Conservation (phyloP, 2,329 filamentous ascomycete species). For the Fusarium pseudograminearum region DNA sequence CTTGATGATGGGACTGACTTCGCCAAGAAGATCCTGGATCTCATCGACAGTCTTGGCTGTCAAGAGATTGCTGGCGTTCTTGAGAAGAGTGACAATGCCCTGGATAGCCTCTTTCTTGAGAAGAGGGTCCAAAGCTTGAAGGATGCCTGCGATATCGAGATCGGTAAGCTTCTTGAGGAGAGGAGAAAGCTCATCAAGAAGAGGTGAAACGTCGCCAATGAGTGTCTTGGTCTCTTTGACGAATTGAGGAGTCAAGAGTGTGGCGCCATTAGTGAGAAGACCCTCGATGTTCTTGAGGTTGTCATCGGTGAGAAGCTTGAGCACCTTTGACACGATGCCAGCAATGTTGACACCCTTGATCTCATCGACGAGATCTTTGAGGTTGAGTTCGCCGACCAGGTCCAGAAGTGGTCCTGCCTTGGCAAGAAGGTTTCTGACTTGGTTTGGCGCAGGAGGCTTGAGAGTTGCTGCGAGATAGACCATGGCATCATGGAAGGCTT, state of each 20-base stretch:
- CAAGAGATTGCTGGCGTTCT: slow-evolving; percentile 44
- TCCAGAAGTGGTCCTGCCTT: slow-evolving; percentile 49
- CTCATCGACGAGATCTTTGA: slow-evolving; percentile 51
- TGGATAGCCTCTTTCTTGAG: slow-evolving; percentile 47
- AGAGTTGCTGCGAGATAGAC: slow-evolving; percentile 55
- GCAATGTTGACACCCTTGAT: slow-evolving; percentile 51
- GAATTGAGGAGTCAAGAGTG: slow-evolving; percentile 50
- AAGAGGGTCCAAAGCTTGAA: slow-evolving; percentile 47
- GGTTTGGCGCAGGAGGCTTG: slow-evolving; percentile 53
- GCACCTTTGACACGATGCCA: slow-evolving; percentile 47
- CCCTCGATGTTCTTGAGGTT: slow-evolving; percentile 52
- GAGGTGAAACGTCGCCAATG: slow-evolving; percentile 48
- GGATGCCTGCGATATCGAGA: slow-evolving; percentile 51
- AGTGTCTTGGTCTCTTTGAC: slow-evolving; percentile 44
- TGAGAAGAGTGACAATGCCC: slow-evolving; percentile 42
- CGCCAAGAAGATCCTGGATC: slow-evolving; percentile 52
- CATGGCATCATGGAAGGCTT: slow-evolving; percentile 57
- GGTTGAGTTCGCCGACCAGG: slow-evolving; percentile 49
- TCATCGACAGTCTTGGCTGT: slow-evolving; percentile 40
- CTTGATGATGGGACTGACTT: slow-evolving; percentile 49
- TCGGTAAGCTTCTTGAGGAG: slow-evolving; percentile 49
- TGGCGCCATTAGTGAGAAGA: slow-evolving; percentile 54
- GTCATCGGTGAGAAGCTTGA: slow-evolving; percentile 49
- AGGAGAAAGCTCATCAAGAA: slow-evolving; percentile 50
- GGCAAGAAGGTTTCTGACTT: slow-evolving; percentile 47